Percentiles rank a stretch among this genome's conserved stretches.
These are phyloP conservation scores for Solanum phureja DNA, from an alignment of 257 asterid genomes.

Conservation along the genomic window DNA sequence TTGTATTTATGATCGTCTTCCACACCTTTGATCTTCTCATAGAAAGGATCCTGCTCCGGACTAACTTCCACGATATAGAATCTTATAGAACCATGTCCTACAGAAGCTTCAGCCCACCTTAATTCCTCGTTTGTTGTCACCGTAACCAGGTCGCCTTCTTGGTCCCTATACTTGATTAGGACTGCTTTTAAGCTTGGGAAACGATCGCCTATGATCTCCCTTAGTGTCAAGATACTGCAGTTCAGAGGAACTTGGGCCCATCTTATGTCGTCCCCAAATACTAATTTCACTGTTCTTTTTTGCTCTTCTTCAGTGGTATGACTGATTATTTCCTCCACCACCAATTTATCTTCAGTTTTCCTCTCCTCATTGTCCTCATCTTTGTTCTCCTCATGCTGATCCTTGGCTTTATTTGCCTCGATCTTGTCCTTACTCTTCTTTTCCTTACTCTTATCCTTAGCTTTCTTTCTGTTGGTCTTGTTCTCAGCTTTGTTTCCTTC, in stretches of 20 bases:
- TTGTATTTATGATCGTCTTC: constrained; percentile 5
- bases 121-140: constrained; percentile 70
- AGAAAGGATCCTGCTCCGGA: constrained; percentile 63
- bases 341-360: constrained; percentile 28
- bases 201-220: constrained; percentile 50
- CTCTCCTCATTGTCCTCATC: constrained; percentile 8
- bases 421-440: neutral
- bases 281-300: constrained; percentile 47
- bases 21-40: constrained; percentile 16
- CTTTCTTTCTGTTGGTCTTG: neutral
- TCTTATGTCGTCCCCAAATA: constrained; percentile 79
- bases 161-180: constrained; percentile 73
- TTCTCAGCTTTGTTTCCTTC: constrained; percentile 14
- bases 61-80: constrained; percentile 54
- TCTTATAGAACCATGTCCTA: constrained; percentile 49
- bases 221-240: constrained; percentile 42
- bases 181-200: constrained; percentile 43
- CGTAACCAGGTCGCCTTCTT: constrained; percentile 84
- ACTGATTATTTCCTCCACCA: constrained; percentile 48
- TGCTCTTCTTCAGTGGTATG: constrained; percentile 30
- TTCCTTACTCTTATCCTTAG: constrained; percentile 1
- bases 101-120: constrained; percentile 73
- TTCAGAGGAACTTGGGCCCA: constrained; percentile 66
- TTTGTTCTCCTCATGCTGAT: neutral
- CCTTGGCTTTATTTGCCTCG: neutral